Conservation (phyloP, 352 stramenopile genomes). For the Phytophthora europaea region DNA sequence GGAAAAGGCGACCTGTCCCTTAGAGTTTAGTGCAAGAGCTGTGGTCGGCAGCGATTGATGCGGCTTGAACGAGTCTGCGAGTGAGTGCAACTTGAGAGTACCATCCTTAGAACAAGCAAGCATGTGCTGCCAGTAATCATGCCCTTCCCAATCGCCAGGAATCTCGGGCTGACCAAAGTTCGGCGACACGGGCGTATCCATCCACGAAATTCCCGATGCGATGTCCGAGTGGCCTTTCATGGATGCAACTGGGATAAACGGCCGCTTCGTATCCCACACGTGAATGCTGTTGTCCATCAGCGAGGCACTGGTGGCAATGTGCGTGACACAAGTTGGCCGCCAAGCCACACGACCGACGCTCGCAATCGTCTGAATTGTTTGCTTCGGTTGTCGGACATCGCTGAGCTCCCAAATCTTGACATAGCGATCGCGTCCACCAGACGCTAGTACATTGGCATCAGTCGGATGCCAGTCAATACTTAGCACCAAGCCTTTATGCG, state of each 20-base stretch:
- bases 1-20: constrained; percentile 83
- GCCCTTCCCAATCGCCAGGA: constrained; percentile 72
- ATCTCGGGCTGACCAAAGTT: constrained; percentile 47
- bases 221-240: constrained; percentile 90
- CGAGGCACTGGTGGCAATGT: constrained; percentile 88
- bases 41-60: constrained; percentile 82
- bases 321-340: constrained; percentile 79
- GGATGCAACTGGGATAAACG: constrained; percentile 86
- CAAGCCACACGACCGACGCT: constrained; percentile 86
- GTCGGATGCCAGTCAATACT: constrained; percentile 87
- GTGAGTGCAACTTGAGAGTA: constrained; percentile 87
- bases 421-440: constrained; percentile 85
- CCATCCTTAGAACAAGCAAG: constrained; percentile 90
- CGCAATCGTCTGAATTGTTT: constrained; percentile 90
- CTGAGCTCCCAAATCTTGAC: constrained; percentile 89
- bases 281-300: constrained; percentile 91
- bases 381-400: constrained; percentile 77
- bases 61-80: constrained; percentile 85
- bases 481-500: constrained; percentile 87
- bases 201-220: constrained; percentile 86
- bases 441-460: constrained; percentile 75
- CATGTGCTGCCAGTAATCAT: constrained; percentile 91
- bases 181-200: constrained; percentile 76
- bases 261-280: constrained; percentile 87
- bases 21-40: constrained; percentile 82